phyloP scores from a whole-genome alignment of 1,284 basidiomycete genomes.

The Trichosporon sp. region DNA sequence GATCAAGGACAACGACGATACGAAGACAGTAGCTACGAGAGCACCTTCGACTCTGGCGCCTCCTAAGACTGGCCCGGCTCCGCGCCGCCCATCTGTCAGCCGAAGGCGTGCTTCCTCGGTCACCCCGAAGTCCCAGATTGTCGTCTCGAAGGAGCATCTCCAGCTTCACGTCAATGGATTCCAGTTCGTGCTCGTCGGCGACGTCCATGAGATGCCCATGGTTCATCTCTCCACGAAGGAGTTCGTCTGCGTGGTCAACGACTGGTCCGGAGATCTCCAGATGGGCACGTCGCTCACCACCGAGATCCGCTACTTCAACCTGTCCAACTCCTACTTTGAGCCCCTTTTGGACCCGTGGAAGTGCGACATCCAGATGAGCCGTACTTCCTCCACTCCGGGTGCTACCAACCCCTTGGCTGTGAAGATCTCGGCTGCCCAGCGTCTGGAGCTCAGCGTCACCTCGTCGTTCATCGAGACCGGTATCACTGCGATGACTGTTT shows the following conservation, averaged over 20 bases:
- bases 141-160: slow-evolving; percentile 79
- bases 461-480: slow-evolving; percentile 86
- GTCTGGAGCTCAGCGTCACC: slow-evolving; percentile 87
- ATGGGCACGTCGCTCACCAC: slow-evolving; percentile 73
- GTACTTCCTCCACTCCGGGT: slow-evolving; percentile 42
- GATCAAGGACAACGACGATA: not conserved
- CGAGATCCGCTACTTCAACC: slow-evolving; percentile 92
- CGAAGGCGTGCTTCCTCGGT: slow-evolving; percentile 47
- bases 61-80: slow-evolving; percentile 10
- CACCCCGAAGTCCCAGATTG: slow-evolving; percentile 51
- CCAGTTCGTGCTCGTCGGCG: slow-evolving; percentile 89
- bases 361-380: slow-evolving; percentile 58
- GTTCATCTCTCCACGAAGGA: slow-evolving; percentile 82
- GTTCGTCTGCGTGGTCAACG: slow-evolving; percentile 76
- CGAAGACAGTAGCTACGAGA: slow-evolving; percentile 1
- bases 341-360: slow-evolving; percentile 99
- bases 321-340: slow-evolving; percentile 98
- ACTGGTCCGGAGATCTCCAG: slow-evolving; percentile 89
- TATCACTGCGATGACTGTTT: slow-evolving; percentile 67
- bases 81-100: slow-evolving; percentile 50
- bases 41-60: slow-evolving; percentile 24
- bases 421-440: slow-evolving; percentile 69
- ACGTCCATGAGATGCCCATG: slow-evolving; percentile 91
- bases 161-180: slow-evolving; percentile 83
- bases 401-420: slow-evolving; percentile 59